A percentile compares a stretch with the other conserved stretches of the same genome.
Conservation (phyloP, 768 basidiomycete genomes). For the Leccinellum albellum region DNA sequence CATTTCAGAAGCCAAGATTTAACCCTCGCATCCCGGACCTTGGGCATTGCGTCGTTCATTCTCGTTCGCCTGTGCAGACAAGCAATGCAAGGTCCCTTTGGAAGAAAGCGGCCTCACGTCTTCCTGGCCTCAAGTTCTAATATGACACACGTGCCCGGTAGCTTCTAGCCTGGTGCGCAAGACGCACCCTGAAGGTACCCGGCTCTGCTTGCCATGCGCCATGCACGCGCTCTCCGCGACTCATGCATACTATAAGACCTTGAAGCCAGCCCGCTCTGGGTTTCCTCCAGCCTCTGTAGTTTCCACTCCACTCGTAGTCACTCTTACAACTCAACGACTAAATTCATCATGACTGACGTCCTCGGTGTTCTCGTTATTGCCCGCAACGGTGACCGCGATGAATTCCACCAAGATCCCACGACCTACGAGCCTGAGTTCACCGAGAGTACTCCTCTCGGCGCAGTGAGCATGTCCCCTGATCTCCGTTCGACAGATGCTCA, state of each 20-base stretch:
- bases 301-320: conserved; percentile 15
- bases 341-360: conserved; percentile 42
- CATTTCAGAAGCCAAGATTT: conserved; percentile 14
- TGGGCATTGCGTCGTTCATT: conserved; percentile 27
- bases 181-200: conserved; percentile 22
- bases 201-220: conserved; percentile 27
- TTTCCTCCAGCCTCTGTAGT: conserved; percentile 16
- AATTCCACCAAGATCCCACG: conserved; percentile 67
- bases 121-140: conserved; percentile 25
- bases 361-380: conserved; percentile 76
- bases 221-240: conserved; percentile 27
- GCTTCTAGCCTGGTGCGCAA: conserved; percentile 17
- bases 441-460: conserved; percentile 73
- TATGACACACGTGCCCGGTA: conserved; percentile 22
- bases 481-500: not conserved
- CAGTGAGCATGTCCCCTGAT: conserved; percentile 39
- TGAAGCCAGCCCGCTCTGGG: not conserved
- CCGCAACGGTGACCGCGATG: conserved; percentile 73
- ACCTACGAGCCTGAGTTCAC: conserved; percentile 61
- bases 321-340: conserved; percentile 13
- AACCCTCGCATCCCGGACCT: conserved; percentile 12
- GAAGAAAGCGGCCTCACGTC: conserved; percentile 33
- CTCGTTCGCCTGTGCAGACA: conserved; percentile 26
- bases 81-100: conserved; percentile 24
- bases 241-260: conserved; percentile 23